Evolutionary conservation across 495 filamentous ascomycete genomes (phyloP).

Genomic region (Penicillium egyptiacum): DNA sequence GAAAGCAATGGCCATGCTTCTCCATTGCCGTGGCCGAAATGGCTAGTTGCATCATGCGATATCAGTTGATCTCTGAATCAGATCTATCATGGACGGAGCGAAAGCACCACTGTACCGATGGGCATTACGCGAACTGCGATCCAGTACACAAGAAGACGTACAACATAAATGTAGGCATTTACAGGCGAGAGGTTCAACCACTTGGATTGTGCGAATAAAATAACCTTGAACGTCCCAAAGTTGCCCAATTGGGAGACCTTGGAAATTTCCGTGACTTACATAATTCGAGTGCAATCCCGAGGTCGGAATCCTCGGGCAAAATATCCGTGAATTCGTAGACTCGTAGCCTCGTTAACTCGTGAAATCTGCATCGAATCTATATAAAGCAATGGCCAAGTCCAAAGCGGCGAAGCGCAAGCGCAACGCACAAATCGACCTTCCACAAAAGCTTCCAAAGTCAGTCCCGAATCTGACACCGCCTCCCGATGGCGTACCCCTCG

Average conservation of each 20-base stretch:
- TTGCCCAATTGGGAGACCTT: neutral
- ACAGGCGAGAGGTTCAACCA: neutral
- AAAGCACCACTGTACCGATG: constrained; percentile 38
- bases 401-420: constrained; percentile 43
- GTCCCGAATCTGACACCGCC: constrained; percentile 29
- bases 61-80: constrained; percentile 39
- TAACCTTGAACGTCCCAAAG: neutral
- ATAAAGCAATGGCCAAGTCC: constrained; percentile 33
- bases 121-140: constrained; percentile 34
- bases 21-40: constrained; percentile 10
- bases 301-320: neutral
- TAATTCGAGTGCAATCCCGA: neutral
- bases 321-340: neutral
- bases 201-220: neutral
- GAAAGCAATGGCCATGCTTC: constrained; percentile 14
- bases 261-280: neutral
- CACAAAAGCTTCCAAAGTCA: constrained; percentile 34
- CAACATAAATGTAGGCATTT: neutral
- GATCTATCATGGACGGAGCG: constrained; percentile 37
- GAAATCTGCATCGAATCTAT: neutral
- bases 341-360: neutral
- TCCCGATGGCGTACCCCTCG: constrained; percentile 31
- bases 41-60: constrained; percentile 23
- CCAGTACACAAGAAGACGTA: constrained; percentile 14
- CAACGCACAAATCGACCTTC: constrained; percentile 34